Percentiles rank a stretch among this genome's conserved stretches.
phyloP scores from a whole-genome alignment of 140 eudicot genomes.

The Bidens hawaiensis region DNA sequence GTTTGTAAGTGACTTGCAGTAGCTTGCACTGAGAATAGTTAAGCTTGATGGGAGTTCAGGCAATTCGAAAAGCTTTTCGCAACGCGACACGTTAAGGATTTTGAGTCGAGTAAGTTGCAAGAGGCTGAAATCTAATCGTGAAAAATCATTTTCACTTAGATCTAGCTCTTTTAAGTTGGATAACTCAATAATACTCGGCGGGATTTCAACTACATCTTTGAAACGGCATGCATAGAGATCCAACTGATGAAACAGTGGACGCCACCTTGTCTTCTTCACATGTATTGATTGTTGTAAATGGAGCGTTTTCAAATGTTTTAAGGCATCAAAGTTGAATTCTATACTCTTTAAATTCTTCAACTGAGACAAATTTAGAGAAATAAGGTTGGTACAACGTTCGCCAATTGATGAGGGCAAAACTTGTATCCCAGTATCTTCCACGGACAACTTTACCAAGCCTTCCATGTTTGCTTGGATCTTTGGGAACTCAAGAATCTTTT shows the following conservation, averaged over 20 bases:
- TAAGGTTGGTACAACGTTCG: neutral
- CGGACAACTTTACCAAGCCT: neutral
- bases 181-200: neutral
- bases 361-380: neutral
- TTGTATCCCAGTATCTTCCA: neutral
- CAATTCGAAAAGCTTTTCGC: neutral
- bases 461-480: neutral
- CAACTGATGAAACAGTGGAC: no score
- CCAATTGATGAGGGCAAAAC: neutral
- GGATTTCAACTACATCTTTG: neutral
- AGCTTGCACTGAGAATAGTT: neutral
- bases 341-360: neutral
- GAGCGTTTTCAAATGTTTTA: neutral
- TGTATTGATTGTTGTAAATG: no score
- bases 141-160: neutral
- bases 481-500: neutral
- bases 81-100: neutral
- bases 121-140: neutral
- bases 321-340: neutral
- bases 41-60: no score
- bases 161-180: slow-evolving; percentile 3
- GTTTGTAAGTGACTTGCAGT: neutral
- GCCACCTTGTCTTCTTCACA: no score
- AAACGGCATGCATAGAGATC: neutral
- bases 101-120: slow-evolving; percentile 10